Conservation (phyloP, 139 green algal species). For the Coelastrella sp. region DNA sequence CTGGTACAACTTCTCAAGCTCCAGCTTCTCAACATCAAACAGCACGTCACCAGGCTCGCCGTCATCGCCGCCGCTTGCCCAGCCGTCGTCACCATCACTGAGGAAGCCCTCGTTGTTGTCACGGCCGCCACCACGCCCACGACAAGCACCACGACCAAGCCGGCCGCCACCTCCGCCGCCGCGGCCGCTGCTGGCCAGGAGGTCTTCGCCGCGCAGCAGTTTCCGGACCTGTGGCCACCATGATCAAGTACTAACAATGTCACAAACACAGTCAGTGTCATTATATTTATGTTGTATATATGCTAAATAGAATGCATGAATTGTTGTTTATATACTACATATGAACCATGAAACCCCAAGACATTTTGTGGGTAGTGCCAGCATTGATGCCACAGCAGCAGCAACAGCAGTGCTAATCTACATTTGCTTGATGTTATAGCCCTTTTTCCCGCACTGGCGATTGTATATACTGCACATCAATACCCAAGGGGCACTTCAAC, state of each 20-base stretch:
- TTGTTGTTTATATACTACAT: too few relatives aligned
- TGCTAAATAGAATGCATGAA: not conserved
- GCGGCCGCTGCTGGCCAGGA: not conserved
- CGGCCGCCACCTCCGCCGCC: not conserved
- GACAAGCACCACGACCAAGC: not conserved
- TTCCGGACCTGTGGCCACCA: not conserved
- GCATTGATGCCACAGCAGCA: not conserved
- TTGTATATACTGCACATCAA: too few relatives aligned
- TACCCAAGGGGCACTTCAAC: not conserved
- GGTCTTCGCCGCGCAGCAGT: not conserved
- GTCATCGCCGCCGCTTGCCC: not conserved
- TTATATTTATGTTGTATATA: too few relatives aligned
- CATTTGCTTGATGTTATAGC: too few relatives aligned
- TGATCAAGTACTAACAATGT: too few relatives aligned
- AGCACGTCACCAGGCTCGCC: slow-evolving; percentile 15
- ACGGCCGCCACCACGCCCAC: not conserved
- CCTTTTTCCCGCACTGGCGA: not conserved
- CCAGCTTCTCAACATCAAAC: not conserved
- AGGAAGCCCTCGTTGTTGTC: not conserved
- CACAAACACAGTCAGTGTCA: too few relatives aligned
- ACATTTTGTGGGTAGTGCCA: too few relatives aligned
- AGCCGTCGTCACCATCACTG: not conserved
- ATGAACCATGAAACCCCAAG: too few relatives aligned
- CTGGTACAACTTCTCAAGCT: slow-evolving; percentile 41
- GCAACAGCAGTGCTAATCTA: not conserved